Conservation (phyloP, 331 rosid species). For the Malus hybrid region DNA sequence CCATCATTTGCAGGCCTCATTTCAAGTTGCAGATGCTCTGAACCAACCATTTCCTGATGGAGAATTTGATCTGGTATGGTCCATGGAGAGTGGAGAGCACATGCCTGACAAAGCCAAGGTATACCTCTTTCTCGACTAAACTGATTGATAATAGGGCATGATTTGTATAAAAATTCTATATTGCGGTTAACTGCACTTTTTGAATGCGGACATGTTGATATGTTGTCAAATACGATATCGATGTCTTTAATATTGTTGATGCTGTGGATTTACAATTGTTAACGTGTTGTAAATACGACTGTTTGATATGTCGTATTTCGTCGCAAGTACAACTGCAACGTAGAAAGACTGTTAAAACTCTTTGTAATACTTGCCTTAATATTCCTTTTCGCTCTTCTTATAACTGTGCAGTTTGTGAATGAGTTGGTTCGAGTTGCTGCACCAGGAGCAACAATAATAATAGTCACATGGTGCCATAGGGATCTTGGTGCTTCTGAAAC, state of each 20-base stretch:
- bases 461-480: slow-evolving; percentile 96
- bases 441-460: slow-evolving; percentile 69
- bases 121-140: neutral
- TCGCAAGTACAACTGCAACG: neutral
- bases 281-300: too few relatives aligned
- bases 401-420: slow-evolving; percentile 51
- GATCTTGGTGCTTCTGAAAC: slow-evolving; percentile 62
- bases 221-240: too few relatives aligned
- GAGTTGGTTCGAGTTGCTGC: slow-evolving; percentile 92
- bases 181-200: neutral
- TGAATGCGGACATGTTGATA: too few relatives aligned
- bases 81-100: slow-evolving; percentile 96
- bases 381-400: neutral
- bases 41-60: slow-evolving; percentile 43
- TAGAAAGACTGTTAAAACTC: neutral
- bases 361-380: neutral
- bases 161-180: too few relatives aligned
- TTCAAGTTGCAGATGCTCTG: slow-evolving; percentile 65
- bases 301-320: too few relatives aligned
- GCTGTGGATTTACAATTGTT: too few relatives aligned
- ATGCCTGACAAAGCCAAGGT: slow-evolving; percentile 95
- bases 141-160: neutral
- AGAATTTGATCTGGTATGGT: slow-evolving; percentile 81
- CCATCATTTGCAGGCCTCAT: slow-evolving; percentile 39
- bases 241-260: neutral